Evolutionary conservation across 2,329 filamentous ascomycete species (phyloP).

Genomic region (Ceratocystiopsis brevicomis): DNA sequence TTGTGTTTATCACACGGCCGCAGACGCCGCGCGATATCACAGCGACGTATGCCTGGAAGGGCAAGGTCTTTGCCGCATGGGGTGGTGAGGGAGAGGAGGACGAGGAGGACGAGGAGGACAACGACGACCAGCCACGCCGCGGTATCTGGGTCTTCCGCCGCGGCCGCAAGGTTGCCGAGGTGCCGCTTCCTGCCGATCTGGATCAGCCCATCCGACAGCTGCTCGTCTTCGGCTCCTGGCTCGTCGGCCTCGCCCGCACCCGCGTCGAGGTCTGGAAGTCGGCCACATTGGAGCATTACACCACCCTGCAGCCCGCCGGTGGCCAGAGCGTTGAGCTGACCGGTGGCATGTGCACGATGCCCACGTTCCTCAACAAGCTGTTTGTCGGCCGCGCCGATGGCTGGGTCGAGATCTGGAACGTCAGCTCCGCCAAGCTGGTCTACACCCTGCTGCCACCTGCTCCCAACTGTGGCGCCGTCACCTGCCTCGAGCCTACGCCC

Average conservation of each 20-base stretch:
- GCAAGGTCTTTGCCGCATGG: conserved; percentile 79
- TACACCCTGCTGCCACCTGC: conserved; percentile 72
- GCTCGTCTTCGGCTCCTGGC: conserved; percentile 76
- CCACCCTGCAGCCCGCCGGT: conserved; percentile 48
- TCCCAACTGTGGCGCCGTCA: conserved; percentile 59
- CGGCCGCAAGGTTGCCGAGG: conserved; percentile 63
- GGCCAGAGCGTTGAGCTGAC: conserved; percentile 48
- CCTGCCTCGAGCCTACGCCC: conserved; percentile 66
- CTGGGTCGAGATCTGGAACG: conserved; percentile 90
- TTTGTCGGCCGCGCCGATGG: conserved; percentile 78
- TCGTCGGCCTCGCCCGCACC: conserved; percentile 58
- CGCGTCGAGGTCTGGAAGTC: conserved; percentile 83
- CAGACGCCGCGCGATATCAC: conserved; percentile 76
- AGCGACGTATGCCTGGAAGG: conserved; percentile 72
- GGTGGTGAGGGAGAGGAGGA: conserved; percentile 27
- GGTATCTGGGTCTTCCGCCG: conserved; percentile 87
- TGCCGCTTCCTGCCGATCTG: conserved; percentile 47
- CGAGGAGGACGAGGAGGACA: not conserved
- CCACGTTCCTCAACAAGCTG: conserved; percentile 90
- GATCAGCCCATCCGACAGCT: conserved; percentile 58
- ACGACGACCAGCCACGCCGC: conserved; percentile 16
- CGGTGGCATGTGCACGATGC: conserved; percentile 68
- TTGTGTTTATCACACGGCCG: conserved; percentile 83
- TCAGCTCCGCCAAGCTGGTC: conserved; percentile 77
- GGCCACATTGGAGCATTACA: conserved; percentile 70